phyloP scores from a whole-genome alignment of 2,329 filamentous ascomycete genomes.

The Beauveria brongniartii region DNA sequence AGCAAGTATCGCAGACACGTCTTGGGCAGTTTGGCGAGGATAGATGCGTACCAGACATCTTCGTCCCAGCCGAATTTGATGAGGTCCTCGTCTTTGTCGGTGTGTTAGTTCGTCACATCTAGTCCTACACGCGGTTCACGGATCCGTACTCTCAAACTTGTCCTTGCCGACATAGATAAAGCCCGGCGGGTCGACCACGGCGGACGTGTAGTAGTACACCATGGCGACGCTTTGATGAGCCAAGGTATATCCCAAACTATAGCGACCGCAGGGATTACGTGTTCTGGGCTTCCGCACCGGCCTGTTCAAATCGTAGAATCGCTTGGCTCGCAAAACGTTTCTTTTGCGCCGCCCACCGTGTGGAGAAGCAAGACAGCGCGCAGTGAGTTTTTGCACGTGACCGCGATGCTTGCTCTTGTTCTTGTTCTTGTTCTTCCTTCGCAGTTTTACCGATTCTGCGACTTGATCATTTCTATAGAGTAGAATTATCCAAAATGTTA shows the following conservation, averaged over 20 bases:
- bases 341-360: neutral
- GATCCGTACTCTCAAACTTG: constrained; percentile 87
- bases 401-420: neutral
- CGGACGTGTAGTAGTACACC: constrained; percentile 96
- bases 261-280: neutral
- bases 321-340: no score
- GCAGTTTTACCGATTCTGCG: neutral
- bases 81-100: constrained; percentile 74
- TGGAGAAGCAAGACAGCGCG: neutral
- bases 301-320: neutral
- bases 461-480: no score
- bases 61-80: constrained; percentile 93
- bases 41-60: constrained; percentile 72
- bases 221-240: constrained; percentile 37
- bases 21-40: neutral
- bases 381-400: neutral
- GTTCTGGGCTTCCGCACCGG: neutral
- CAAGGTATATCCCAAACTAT: no score
- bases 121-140: neutral
- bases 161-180: constrained; percentile 97
- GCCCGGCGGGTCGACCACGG: constrained; percentile 69
- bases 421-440: neutral
- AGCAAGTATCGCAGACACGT: neutral
- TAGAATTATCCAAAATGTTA: no score
- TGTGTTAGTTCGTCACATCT: neutral